These are phyloP conservation scores for Excoecaria cochinchinensis DNA, from an alignment of 345 rosid genomes.

Conservation along the genomic window DNA sequence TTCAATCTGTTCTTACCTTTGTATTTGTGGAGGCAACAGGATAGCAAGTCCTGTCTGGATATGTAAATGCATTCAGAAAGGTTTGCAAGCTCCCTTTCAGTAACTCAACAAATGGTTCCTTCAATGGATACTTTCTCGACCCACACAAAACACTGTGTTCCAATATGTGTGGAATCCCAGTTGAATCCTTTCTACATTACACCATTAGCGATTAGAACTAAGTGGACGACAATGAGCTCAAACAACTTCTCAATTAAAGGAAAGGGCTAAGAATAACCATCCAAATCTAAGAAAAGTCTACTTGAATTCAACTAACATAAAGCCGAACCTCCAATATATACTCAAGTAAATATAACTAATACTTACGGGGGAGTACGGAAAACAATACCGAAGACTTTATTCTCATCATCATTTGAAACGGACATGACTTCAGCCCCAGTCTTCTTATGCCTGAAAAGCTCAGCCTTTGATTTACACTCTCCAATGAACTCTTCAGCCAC, in stretches of 20 bases:
- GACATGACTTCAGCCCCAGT: slow-evolving; percentile 93
- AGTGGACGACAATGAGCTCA: neutral
- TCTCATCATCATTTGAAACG: slow-evolving; percentile 57
- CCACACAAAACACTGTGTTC: slow-evolving; percentile 98
- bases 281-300: neutral
- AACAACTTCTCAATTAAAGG: slow-evolving; percentile 3
- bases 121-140: slow-evolving; percentile 89
- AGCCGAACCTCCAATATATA: no score
- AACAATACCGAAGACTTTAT: slow-evolving; percentile 28
- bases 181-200: slow-evolving; percentile 81
- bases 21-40: slow-evolving; percentile 96
- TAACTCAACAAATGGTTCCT: slow-evolving; percentile 96
- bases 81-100: slow-evolving; percentile 93
- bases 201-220: slow-evolving; percentile 10
- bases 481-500: slow-evolving; percentile 79
- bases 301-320: no score
- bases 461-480: slow-evolving; percentile 87
- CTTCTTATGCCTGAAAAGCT: slow-evolving; percentile 83
- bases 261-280: neutral
- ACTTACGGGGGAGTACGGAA: slow-evolving; percentile 73
- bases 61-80: slow-evolving; percentile 91
- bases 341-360: neutral
- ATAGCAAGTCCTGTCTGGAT: slow-evolving; percentile 96
- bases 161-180: slow-evolving; percentile 96
- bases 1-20: slow-evolving; percentile 46